Evolutionary conservation across 495 filamentous ascomycete genomes (phyloP), one percentile per base, ranked within the genome.

Genomic region (Hypoxylon lienhwacheense): DNA sequence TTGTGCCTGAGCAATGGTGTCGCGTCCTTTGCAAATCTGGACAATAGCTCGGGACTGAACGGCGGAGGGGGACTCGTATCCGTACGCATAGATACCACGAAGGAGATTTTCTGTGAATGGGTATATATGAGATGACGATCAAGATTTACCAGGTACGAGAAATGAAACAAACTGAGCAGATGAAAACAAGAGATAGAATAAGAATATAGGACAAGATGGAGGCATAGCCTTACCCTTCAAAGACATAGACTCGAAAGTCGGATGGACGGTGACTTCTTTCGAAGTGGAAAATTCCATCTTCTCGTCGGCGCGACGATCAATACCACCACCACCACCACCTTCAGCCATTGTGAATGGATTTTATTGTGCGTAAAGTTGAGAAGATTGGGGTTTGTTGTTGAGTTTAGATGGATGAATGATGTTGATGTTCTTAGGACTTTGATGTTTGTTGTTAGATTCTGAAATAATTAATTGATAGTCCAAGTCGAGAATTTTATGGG

Each of bases 1-100:
- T 78, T 99, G 93, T n/a, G 93, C 93, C 71, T 99, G 93, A 25
- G 93, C 93, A 70, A 99, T 99, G 42, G 90, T 95, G 69, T 99
- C 93, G 70, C 91, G 90, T 54, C 92, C 93, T 77, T 96, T 97
- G 82, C 91, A 97, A 66, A 98, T 91, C 72, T 97, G 92, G 57
- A 97, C 91, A 66, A 98, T 98, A 51, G 95, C 93, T 64, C 93
- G 87, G 34, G 90, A 95, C 73, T 98, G 93, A 12, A 98, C 91
- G 3, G 93, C 93, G 3, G 93, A 98, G 1, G 93, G 93, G 0
- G 90, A 95, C 67, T 98, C 93, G 70, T 96, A 98, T 40, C 93
- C 93, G 61, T 99, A 99, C 12, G 93, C 93, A 69, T 99, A 99
- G 69, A 99, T 91, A 64, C 93, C 93, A 48, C 93, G 90, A 54